Evolutionary conservation across 2,329 filamentous ascomycete species (phyloP), one percentile per base, ranked within the genome.

Genomic region (Helotiales sp.): DNA sequence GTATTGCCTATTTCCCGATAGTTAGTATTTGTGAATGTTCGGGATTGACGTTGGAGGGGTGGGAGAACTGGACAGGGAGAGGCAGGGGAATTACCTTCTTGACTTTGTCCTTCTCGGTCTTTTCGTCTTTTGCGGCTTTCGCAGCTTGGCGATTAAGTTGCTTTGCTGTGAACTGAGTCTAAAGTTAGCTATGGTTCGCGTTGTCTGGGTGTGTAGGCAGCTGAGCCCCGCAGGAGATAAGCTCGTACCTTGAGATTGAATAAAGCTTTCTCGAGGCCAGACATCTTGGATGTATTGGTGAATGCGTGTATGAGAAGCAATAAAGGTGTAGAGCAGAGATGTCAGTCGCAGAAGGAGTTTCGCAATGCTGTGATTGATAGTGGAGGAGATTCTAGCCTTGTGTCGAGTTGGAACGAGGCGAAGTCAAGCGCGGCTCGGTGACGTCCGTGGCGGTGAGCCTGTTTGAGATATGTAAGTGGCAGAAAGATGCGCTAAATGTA

Each of bases 121-220:
- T 79, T 68, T 86, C 82, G 69, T 84, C 82, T 68, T 85, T 85
- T 57, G 77, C 79, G 27, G 83, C 82, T 71, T 85, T 85, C 49
- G 79, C 78, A 17, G 83, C 80, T 75, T 86, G 82, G 63, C 83
- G 75, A 68, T 84, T 85, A 54, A 86, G 78, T 73, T 84, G 81
- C 71, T 85, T 86, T 52, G 82, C 79, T 31, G 83, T 86, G 74
- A 86, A 84, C 82, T 65, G 17, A 24, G 13, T 2, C 10, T 15
- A 5, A 9, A 33, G 40, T 65, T 46, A 63, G 52, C 51, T 17
- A 17, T 15, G 8, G 8, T 34, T 30, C 27, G 34, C 10, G 33
- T 7, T 54, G 12, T 30, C n/a, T 34, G 17, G 12, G n/a, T 30
- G n/a, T n/a, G 10, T 38, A 34, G 17, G 38, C 34, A 27, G 40